Evolutionary conservation across 2,329 filamentous ascomycete genomes (phyloP).

Genomic region (Calonectria honghensis): DNA sequence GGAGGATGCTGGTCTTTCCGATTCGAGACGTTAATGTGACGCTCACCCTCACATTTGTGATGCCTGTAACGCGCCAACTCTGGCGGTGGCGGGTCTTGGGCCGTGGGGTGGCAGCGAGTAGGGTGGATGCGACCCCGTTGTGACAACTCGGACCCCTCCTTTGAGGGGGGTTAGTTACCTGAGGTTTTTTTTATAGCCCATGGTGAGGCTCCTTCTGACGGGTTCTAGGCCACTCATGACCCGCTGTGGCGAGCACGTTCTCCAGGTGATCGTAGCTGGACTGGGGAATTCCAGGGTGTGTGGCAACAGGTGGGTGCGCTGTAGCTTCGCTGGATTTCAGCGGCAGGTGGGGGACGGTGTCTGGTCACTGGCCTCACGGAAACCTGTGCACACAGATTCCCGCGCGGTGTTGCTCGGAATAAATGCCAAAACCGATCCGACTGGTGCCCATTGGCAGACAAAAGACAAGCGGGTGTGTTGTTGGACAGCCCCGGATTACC

Average conservation of each 20-base stretch:
- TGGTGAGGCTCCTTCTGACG: conserved; percentile 7
- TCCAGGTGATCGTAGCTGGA: conserved; percentile 13
- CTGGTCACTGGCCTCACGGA: neutral
- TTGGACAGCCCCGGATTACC: conserved; percentile 16
- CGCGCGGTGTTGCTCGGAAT: neutral
- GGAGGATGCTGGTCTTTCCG: neutral
- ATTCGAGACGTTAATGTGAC: neutral
- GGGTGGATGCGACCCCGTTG: neutral
- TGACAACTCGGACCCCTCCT: conserved; percentile 25
- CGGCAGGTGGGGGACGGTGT: conserved; percentile 11
- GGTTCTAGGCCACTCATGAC: conserved; percentile 11
- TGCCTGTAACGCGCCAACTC: conserved; percentile 4
- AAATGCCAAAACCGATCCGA: conserved; percentile 7
- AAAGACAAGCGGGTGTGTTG: neutral
- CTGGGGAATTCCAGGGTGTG: conserved; percentile 10
- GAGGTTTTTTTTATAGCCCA: conserved; percentile 10
- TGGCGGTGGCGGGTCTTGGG: neutral
- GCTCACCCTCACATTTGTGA: neutral
- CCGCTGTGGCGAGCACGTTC: conserved; percentile 26
- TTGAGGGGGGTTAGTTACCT: conserved; percentile 27
- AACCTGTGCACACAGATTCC: neutral
- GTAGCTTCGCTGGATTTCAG: conserved; percentile 36
- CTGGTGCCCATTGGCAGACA: conserved; percentile 13
- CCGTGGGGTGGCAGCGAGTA: neutral
- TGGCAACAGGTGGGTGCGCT: conserved; percentile 23